Evolutionary conservation across 495 filamentous ascomycete genomes (phyloP), one percentile per base, ranked within the genome.

Genomic region (Podospora conica): DNA sequence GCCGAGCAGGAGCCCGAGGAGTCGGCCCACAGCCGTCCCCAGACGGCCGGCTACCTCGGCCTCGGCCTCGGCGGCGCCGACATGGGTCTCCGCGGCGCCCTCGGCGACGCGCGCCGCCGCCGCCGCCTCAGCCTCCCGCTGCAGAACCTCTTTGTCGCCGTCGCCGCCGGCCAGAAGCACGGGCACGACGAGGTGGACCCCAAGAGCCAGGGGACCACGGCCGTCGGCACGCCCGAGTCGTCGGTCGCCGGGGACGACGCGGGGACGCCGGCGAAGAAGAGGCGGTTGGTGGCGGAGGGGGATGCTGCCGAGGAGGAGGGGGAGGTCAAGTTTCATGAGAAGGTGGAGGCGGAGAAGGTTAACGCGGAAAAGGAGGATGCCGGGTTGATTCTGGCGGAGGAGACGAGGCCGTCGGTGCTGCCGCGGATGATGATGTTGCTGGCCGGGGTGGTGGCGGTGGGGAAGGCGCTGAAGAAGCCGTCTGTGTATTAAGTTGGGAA

Each of bases 31-130:
- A 48, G 58, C 64, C 69, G 69, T n/a, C 76, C 76, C 18, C 75
- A 74, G 48, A 79, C 76, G 29, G 78, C 79, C 9, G 76, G 78
- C 57, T 73, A 77, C 31, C 74, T 82, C 1, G 79, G 79, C 25
- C 71, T 80, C 33, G 70, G 73, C 53, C 77, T 71, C 40, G 70
- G 70, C 24, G 70, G 73, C 54, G 68, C 69, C 11, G 71, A 75
- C 15, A 56, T 80, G 18, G 77, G 72, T 3, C 55, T 82, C 31
- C 71, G 77, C 27, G 65, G 74, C 3, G 74, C 76, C 20, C 67
- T 79, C n/a, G 69, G 69, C 2, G 65, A 66, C 28, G 55, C 68
- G 25, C 69, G 70, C 2, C 67, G 72, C 0, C 67, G 72, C 0
- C 10, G 60, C 3, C 31, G 59, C 1, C 58, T 65, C 23, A 71